Conservation (phyloP, 352 stramenopile species). For the Poterioochromonas sp. region DNA sequence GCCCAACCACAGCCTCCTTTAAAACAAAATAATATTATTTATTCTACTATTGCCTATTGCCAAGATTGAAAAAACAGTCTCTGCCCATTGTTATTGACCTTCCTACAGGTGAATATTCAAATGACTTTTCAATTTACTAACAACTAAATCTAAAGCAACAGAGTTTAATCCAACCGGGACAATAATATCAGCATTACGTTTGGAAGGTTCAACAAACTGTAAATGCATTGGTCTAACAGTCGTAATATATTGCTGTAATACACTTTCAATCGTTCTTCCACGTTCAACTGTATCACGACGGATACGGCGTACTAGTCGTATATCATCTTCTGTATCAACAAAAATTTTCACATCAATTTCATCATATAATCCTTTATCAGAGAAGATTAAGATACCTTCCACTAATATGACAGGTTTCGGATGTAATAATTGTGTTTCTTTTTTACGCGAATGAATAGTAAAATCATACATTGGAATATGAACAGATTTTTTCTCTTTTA, state of each 20-base stretch:
- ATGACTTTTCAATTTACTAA: constrained; percentile 45
- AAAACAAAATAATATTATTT: too few relatives aligned
- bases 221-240: constrained; percentile 82
- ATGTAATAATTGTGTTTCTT: constrained; percentile 58
- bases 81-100: too few relatives aligned
- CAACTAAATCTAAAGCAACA: constrained; percentile 83
- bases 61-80: too few relatives aligned
- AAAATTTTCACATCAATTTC: constrained; percentile 90
- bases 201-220: constrained; percentile 81
- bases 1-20: too few relatives aligned
- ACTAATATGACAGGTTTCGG: constrained; percentile 75
- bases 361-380: constrained; percentile 62
- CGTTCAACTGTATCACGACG: constrained; percentile 75
- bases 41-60: too few relatives aligned
- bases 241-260: constrained; percentile 83
- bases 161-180: constrained; percentile 82
- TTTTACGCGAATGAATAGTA: constrained; percentile 64
- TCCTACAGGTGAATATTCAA: neutral
- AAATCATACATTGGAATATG: constrained; percentile 83
- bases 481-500: constrained; percentile 66
- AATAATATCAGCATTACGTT: constrained; percentile 83
- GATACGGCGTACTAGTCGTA: constrained; percentile 79
- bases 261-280: constrained; percentile 64
- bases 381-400: constrained; percentile 85
- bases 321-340: constrained; percentile 80